Evolutionary conservation across 371 early-diverging fungal species (phyloP).

Genomic region (Syncephalis fuscata): DNA sequence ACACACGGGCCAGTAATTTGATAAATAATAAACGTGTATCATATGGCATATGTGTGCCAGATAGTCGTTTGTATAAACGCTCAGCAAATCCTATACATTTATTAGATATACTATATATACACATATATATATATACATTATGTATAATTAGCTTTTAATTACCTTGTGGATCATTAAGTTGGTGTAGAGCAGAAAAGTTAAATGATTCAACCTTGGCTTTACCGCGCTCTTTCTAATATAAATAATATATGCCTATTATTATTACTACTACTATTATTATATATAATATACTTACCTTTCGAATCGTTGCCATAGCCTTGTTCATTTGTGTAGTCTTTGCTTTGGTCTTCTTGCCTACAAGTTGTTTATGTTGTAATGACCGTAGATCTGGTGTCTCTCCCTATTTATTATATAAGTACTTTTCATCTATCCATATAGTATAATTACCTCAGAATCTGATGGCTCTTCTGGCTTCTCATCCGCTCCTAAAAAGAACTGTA

Average conservation of each 20-base stretch:
- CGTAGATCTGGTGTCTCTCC: slow-evolving; percentile 33
- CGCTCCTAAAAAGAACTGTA: slow-evolving; percentile 84
- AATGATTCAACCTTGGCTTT: slow-evolving; percentile 54
- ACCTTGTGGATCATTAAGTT: slow-evolving; percentile 91
- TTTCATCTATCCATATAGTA: neutral
- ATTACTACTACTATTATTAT: slow-evolving; percentile 6
- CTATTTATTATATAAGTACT: neutral
- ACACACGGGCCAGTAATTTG: slow-evolving; percentile 82
- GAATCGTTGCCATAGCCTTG: slow-evolving; percentile 46
- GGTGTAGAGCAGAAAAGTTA: slow-evolving; percentile 84
- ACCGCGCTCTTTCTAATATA: slow-evolving; percentile 27
- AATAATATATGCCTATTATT: slow-evolving; percentile 4
- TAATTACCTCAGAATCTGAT: slow-evolving; percentile 18
- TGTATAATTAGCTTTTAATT: neutral
- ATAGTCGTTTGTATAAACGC: slow-evolving; percentile 63
- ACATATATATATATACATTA: no score
- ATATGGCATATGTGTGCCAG: slow-evolving; percentile 50
- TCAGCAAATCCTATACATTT: slow-evolving; percentile 79
- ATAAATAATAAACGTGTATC: slow-evolving; percentile 79
- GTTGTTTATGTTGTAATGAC: slow-evolving; percentile 52
- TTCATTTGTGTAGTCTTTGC: slow-evolving; percentile 55
- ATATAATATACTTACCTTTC: slow-evolving; percentile 35
- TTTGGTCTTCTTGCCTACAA: slow-evolving; percentile 70
- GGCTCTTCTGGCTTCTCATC: slow-evolving; percentile 49
- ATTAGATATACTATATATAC: no score